phyloP scores from a whole-genome alignment of 768 basidiomycete species.

The Hypholoma sublateritium region DNA sequence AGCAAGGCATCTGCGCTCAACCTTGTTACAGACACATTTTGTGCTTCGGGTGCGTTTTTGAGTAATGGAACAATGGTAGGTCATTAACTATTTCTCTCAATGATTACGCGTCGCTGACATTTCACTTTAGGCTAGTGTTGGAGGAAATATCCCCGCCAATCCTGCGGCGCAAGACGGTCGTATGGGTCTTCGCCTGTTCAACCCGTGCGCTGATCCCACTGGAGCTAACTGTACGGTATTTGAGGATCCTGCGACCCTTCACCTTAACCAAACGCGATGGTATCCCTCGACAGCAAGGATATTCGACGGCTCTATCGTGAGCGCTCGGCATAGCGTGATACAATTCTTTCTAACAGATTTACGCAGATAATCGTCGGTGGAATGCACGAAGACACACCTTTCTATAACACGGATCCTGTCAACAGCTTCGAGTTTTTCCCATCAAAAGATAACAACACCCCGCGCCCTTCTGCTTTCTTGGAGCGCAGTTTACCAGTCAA shows the following conservation, averaged over 20 bases:
- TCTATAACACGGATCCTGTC: conserved; percentile 63
- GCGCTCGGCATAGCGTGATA: background rate
- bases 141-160: conserved; percentile 28
- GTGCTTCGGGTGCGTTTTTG: conserved; percentile 40
- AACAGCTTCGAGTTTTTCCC: conserved; percentile 43
- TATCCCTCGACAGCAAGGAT: conserved; percentile 38
- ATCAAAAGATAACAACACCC: conserved; percentile 35
- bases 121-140: conserved; percentile 26
- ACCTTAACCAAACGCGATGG: conserved; percentile 38
- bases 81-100: background rate
- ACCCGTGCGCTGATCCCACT: conserved; percentile 33
- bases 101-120: background rate
- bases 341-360: conserved; percentile 17
- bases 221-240: conserved; percentile 33
- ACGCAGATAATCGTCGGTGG: conserved; percentile 28
- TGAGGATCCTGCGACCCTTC: conserved; percentile 33
- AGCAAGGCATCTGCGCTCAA: conserved; percentile 34
- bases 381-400: conserved; percentile 38
- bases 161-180: conserved; percentile 30
- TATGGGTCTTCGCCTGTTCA: conserved; percentile 36
- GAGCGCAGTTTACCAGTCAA: conserved; percentile 26
- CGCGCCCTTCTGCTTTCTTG: conserved; percentile 26
- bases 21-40: conserved; percentile 39
- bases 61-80: conserved; percentile 40
- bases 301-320: conserved; percentile 34